A percentile compares a stretch with the other conserved stretches of the same genome.
phyloP scores from a whole-genome alignment of 2,329 filamentous ascomycete genomes.

The Ascomycota sp. region DNA sequence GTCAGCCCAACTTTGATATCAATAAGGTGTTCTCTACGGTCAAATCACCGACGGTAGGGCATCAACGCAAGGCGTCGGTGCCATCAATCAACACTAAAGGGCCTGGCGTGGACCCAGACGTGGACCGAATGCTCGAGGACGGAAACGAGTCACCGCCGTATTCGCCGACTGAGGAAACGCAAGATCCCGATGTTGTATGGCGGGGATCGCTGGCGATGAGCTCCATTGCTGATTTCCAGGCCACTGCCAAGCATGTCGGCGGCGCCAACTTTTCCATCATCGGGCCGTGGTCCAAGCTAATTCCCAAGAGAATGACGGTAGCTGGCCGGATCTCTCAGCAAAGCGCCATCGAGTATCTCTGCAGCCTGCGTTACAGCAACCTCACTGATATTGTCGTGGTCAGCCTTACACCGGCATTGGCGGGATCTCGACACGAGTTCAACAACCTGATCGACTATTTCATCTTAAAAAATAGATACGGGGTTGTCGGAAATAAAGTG shows the following conservation, averaged over 20 bases:
- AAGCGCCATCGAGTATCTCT: conserved; percentile 79
- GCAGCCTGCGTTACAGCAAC: conserved; percentile 61
- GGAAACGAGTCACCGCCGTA: conserved; percentile 65
- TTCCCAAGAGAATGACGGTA: conserved; percentile 50
- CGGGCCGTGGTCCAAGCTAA: conserved; percentile 52
- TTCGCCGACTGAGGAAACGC: conserved; percentile 52
- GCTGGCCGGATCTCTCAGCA: conserved; percentile 64
- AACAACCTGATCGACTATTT: conserved; percentile 78
- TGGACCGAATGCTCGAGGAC: conserved; percentile 74
- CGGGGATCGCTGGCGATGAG: conserved; percentile 58
- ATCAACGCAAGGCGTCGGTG: conserved; percentile 27
- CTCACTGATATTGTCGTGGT: conserved; percentile 73
- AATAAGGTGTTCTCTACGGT: conserved; percentile 71
- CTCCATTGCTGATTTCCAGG: conserved; percentile 52
- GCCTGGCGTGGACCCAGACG: conserved; percentile 62
- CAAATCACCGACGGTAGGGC: conserved; percentile 43
- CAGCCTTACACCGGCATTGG: conserved; percentile 43
- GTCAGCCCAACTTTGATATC: conserved; percentile 52
- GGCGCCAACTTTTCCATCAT: conserved; percentile 54
- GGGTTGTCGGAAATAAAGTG: conserved; percentile 62
- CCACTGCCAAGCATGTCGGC: conserved; percentile 63
- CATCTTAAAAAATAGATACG: conserved; percentile 59
- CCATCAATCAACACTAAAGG: conserved; percentile 25
- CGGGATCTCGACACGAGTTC: conserved; percentile 41
- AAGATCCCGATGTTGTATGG: conserved; percentile 57